A percentile compares a stretch with the other conserved stretches of the same genome.
phyloP scores from a whole-genome alignment of 106 monocot species.

The Dendrobium chrysotoxum region DNA sequence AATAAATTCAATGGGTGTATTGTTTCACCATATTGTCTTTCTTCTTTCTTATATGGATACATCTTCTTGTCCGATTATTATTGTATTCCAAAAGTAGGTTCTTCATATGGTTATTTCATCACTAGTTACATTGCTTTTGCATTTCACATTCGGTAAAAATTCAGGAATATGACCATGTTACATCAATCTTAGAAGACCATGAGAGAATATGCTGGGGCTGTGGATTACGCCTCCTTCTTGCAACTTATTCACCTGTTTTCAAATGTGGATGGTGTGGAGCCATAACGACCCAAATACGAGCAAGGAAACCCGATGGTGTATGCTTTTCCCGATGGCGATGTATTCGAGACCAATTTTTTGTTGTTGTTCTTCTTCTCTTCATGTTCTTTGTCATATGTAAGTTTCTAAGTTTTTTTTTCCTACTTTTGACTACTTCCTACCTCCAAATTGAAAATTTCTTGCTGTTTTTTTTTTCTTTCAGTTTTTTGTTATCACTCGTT shows the following conservation, averaged over 20 bases:
- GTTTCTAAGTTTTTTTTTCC: conserved; percentile 8
- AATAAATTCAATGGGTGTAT: not conserved
- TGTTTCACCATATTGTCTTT: not conserved
- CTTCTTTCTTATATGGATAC: not conserved
- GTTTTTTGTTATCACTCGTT: too few species aligned
- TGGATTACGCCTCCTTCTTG: conserved; percentile 65
- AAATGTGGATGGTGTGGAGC: conserved; percentile 99
- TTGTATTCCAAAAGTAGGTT: not conserved
- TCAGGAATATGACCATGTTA: conserved; percentile 39
- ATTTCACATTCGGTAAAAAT: conserved; percentile 1
- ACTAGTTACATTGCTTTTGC: not conserved
- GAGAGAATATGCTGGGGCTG: conserved; percentile 86
- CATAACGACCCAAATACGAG: conserved; percentile 44
- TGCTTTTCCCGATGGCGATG: conserved; percentile 78
- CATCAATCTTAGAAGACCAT: conserved; percentile 26
- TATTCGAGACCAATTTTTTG: conserved; percentile 53
- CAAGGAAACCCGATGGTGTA: conserved; percentile 48
- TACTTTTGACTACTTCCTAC: too few species aligned
- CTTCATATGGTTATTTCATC: not conserved
- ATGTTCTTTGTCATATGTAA: conserved; percentile 81
- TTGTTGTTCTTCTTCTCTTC: conserved; percentile 62
- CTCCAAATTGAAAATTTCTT: too few species aligned
- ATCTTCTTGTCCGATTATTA: not conserved
- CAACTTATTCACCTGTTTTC: conserved; percentile 57
- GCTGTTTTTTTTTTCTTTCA: too few species aligned